Evolutionary conservation across 1,139 yeast species (phyloP).

Genomic region (Pichia sp.): DNA sequence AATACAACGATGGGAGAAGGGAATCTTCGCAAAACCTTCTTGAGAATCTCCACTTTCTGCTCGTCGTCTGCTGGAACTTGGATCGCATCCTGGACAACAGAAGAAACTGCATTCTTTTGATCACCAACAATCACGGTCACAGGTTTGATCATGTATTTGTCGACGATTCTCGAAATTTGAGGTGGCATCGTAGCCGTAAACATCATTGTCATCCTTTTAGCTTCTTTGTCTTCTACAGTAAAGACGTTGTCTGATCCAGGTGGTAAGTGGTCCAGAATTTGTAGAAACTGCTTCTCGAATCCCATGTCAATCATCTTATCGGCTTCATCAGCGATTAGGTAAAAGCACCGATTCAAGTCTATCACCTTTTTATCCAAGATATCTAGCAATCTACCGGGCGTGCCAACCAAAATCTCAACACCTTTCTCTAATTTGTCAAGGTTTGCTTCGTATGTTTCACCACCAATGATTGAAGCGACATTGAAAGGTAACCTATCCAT

Average conservation of each 20-base stretch:
- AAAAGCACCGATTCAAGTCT: slow-evolving; percentile 54
- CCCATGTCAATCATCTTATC: slow-evolving; percentile 96
- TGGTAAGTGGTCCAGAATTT: slow-evolving; percentile 47
- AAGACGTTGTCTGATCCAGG: slow-evolving; percentile 22
- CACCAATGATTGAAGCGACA: slow-evolving; percentile 73
- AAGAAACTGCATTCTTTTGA: slow-evolving; percentile 55
- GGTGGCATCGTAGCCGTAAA: slow-evolving; percentile 91
- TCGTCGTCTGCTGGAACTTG: slow-evolving; percentile 35
- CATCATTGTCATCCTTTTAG: slow-evolving; percentile 66
- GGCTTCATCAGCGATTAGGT: slow-evolving; percentile 83
- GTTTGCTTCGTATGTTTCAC: slow-evolving; percentile 77
- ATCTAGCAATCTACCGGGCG: slow-evolving; percentile 88
- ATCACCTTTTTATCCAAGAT: slow-evolving; percentile 62
- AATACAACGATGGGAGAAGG: slow-evolving; percentile 67
- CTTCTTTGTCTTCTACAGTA: slow-evolving; percentile 16
- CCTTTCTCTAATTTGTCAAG: slow-evolving; percentile 54
- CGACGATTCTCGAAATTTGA: slow-evolving; percentile 59
- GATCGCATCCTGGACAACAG: slow-evolving; percentile 65
- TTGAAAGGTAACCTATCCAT: slow-evolving; percentile 36
- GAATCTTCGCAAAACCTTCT: slow-evolving; percentile 30
- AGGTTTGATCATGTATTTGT: slow-evolving; percentile 54
- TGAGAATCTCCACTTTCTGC: slow-evolving; percentile 30
- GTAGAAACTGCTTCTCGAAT: slow-evolving; percentile 71
- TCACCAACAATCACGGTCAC: slow-evolving; percentile 61
- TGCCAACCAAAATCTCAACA: slow-evolving; percentile 80